A percentile compares a stretch with the other conserved stretches of the same genome.
Evolutionary conservation across 192 early-diverging fungal genomes (phyloP).

Genomic region (Pilaira anomala): DNA sequence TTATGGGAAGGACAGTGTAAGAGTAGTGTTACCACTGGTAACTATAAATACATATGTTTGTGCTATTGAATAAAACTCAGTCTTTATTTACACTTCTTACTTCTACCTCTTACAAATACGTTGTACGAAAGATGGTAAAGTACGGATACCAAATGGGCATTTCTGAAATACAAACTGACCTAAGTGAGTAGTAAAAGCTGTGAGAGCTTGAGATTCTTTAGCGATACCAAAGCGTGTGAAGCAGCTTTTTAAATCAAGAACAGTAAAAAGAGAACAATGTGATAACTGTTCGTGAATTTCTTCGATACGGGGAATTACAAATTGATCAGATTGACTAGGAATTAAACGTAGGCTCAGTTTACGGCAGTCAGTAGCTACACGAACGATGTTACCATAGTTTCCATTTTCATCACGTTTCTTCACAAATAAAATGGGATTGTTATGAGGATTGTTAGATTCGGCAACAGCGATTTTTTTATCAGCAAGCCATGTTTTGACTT

Average conservation of each 20-base stretch:
- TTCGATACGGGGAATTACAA: no score
- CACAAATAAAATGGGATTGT: not conserved
- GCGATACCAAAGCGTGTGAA: not conserved
- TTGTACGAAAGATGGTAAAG: not conserved
- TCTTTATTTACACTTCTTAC: no score
- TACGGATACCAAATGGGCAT: not conserved
- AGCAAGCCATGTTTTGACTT: not conserved
- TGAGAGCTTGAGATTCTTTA: not conserved
- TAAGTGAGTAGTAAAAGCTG: not conserved
- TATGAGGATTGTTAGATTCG: not conserved
- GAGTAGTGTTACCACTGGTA: no score
- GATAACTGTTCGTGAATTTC: not conserved
- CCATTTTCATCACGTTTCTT: not conserved
- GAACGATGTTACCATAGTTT: not conserved
- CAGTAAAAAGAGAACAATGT: not conserved
- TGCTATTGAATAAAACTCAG: no score
- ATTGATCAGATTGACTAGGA: no score
- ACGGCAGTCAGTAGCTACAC: not conserved
- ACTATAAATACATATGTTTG: no score
- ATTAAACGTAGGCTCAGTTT: no score
- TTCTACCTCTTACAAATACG: no score
- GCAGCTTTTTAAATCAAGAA: conserved; percentile 1
- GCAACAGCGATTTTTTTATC: not conserved
- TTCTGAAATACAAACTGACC: not conserved
- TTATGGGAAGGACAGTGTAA: no score